Evolutionary conservation across 352 stramenopile species (phyloP), one percentile per base, ranked within the genome.

Genomic region (Globisporangium lucens): DNA sequence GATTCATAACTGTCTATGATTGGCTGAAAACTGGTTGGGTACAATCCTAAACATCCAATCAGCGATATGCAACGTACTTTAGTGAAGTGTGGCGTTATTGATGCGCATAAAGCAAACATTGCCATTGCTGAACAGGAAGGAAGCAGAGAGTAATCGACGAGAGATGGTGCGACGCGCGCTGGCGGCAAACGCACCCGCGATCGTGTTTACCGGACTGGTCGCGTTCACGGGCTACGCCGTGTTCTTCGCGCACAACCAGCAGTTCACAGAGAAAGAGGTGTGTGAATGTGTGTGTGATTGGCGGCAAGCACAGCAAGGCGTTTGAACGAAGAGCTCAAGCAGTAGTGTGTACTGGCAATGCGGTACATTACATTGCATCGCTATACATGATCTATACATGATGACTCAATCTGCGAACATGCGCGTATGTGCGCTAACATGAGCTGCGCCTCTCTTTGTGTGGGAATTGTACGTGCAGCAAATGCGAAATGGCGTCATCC

Each of bases 171-270:
- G 56, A 53, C 69, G 66, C 13, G 33, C 22, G 33, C 36, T 80
- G 24, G 46, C 17, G n/a, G 59, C 85, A 55, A 90, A 83, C 61
- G 77, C 76, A 43, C 85, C 85, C 1, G 60, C 75, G 68, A 56
- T 85, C 41, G 75, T 89, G 61, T 72, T 93, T 67, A 67, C 66
- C 3, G 63, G 70, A 41, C 33, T 91, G 22, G 69, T 79, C 30
- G 69, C 59, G 8, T 85, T 80, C 38, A 67, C 85, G 0, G 69
- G 35, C n/a, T 90, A 83, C 72, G 75, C 82, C 27, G 75, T 94
- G 35, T 94, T 83, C 63, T 94, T 89, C 49, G 86, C 86, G n/a
- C 86, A 94, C 72, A 61, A 90, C 68, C 86, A 94, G 76, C 86
- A 94, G 58, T 70, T 74, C 43, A 70, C 68, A 7, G 83, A 92